Conservation (phyloP, 2,329 filamentous ascomycete genomes). For the Penicillium digitatum region DNA sequence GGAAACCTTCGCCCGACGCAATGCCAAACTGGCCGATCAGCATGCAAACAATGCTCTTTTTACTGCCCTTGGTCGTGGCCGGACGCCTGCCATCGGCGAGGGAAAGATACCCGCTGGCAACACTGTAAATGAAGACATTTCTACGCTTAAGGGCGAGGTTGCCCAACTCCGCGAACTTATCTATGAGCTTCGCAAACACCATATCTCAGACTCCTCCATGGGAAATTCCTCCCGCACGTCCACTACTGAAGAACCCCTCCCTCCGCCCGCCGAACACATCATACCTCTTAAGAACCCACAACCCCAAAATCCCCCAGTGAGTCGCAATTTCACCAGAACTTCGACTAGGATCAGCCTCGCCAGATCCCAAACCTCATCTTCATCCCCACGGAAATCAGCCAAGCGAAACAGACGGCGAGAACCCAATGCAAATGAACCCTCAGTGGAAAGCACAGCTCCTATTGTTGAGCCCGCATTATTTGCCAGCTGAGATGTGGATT, state of each 20-base stretch:
- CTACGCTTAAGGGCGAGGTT: slow-evolving; percentile 28
- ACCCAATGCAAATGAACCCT: background rate
- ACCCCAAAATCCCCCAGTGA: slow-evolving; percentile 1
- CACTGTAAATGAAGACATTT: slow-evolving; percentile 25
- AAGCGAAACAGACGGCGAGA: slow-evolving; percentile 1
- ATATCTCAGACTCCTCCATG: slow-evolving; percentile 12
- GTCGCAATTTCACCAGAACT: slow-evolving; percentile 15
- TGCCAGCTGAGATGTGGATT: background rate
- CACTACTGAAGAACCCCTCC: slow-evolving; percentile 4
- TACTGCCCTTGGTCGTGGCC: slow-evolving; percentile 17
- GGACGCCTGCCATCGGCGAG: background rate
- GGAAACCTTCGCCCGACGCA: slow-evolving; percentile 13
- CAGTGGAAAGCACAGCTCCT: background rate
- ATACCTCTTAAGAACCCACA: background rate
- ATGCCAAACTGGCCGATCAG: slow-evolving; percentile 21
- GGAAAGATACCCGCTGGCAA: background rate
- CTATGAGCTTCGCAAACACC: slow-evolving; percentile 24
- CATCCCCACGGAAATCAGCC: background rate
- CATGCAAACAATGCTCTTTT: slow-evolving; percentile 27
- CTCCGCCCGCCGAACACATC: background rate
- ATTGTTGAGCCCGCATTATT: background rate
- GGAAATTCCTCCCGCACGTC: slow-evolving; percentile 3
- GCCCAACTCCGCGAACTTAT: slow-evolving; percentile 30
- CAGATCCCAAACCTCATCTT: background rate
- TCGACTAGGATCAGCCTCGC: slow-evolving; percentile 6